A percentile compares a stretch with the other conserved stretches of the same genome.
These are phyloP conservation scores for Taphrina betulina DNA, from an alignment of 1,139 yeast genomes.

Conservation along the genomic window DNA sequence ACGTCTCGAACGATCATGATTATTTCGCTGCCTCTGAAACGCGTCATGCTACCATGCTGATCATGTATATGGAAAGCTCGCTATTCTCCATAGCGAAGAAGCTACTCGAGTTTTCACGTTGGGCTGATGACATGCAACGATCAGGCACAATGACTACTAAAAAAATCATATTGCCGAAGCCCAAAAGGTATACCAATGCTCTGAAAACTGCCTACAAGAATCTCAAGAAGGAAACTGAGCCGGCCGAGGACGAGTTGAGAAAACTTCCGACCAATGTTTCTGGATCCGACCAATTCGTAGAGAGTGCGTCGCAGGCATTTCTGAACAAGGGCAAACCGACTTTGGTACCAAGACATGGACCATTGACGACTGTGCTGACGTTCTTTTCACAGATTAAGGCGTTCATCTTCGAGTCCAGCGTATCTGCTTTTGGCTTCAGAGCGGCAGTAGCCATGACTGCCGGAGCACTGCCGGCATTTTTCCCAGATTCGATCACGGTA, in stretches of 20 bases:
- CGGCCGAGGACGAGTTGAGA: neutral
- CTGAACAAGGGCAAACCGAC: conserved; percentile 9
- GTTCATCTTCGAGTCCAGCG: conserved; percentile 18
- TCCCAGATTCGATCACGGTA: conserved; percentile 8
- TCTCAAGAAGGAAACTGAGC: neutral
- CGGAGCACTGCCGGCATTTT: conserved; percentile 25
- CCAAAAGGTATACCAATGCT: conserved; percentile 22
- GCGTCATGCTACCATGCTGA: neutral
- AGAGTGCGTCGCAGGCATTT: conserved; percentile 12
- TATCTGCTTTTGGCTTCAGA: conserved; percentile 20
- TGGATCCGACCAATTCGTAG: neutral
- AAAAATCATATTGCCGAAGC: conserved; percentile 14
- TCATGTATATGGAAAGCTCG: conserved; percentile 20
- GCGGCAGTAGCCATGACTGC: conserved; percentile 30
- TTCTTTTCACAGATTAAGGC: neutral
- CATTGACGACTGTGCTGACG: neutral
- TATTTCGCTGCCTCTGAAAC: neutral
- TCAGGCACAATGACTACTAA: conserved; percentile 17
- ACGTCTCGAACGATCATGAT: neutral
- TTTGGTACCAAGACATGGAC: conserved; percentile 2
- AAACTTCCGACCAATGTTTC: neutral
- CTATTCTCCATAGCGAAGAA: conserved; percentile 7
- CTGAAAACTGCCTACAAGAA: neutral
- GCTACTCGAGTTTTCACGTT: conserved; percentile 18
- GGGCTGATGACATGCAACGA: conserved; percentile 16